These are phyloP conservation scores for Claviceps cyperi DNA, from an alignment of 2,329 filamentous ascomycete genomes.

Conservation along the genomic window DNA sequence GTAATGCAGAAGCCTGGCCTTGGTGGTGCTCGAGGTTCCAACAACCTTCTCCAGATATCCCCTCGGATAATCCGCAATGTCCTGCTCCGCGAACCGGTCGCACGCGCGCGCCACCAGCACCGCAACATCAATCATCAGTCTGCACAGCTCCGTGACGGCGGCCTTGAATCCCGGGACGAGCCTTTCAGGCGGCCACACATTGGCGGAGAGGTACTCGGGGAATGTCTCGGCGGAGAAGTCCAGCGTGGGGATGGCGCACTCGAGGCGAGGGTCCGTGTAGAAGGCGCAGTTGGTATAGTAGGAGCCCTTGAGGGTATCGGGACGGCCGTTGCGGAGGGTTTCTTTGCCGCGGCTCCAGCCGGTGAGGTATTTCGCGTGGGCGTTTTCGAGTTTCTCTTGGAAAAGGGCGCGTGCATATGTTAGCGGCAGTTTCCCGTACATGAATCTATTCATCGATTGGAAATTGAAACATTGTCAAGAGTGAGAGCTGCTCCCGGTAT, in stretches of 20 bases:
- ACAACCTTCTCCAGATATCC: constrained; percentile 84
- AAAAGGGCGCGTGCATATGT: no score
- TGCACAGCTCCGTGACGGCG: constrained; percentile 62
- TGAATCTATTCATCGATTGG: no score
- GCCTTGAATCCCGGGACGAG: constrained; percentile 61
- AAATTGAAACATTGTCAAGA: no score
- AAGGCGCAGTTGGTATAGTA: constrained; percentile 78
- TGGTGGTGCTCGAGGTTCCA: constrained; percentile 70
- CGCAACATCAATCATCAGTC: constrained; percentile 76
- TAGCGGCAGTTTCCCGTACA: no score
- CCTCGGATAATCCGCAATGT: constrained; percentile 60
- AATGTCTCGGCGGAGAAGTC: constrained; percentile 49
- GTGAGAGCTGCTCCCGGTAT: no score
- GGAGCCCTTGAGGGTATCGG: constrained; percentile 69
- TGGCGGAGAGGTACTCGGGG: constrained; percentile 78
- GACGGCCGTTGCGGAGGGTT: constrained; percentile 61
- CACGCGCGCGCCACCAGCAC: constrained; percentile 82
- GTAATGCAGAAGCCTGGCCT: constrained; percentile 86
- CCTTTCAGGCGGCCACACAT: constrained; percentile 66
- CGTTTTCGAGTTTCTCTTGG: constrained; percentile 42
- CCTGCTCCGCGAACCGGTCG: constrained; percentile 67
- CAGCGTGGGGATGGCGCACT: constrained; percentile 45
- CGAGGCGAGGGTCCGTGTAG: constrained; percentile 49
- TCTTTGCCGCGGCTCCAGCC: constrained; percentile 76
- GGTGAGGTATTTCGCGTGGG: constrained; percentile 47